Percentiles rank a stretch among this genome's conserved stretches.
phyloP scores from a whole-genome alignment of 345 rosid species.

The Eucalyptus marginata region DNA sequence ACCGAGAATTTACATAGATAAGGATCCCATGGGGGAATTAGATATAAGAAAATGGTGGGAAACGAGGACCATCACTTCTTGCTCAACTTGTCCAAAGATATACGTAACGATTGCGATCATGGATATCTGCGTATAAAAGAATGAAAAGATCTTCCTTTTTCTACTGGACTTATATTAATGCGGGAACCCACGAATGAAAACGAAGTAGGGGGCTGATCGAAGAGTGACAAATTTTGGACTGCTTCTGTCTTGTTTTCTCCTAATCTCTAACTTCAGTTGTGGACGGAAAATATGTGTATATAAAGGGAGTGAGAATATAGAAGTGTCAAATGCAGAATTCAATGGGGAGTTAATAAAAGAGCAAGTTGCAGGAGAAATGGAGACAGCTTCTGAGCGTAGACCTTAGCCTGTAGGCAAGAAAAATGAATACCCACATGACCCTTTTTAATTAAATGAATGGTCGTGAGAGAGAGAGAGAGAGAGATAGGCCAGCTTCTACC shows the following conservation, averaged over 20 bases:
- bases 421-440: neutral
- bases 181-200: neutral
- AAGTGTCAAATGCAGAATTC: neutral
- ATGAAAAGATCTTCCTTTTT: neutral
- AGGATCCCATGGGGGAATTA: neutral
- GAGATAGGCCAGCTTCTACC: neutral
- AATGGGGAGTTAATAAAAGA: slow-evolving; percentile 10
- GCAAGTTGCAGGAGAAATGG: slow-evolving; percentile 45
- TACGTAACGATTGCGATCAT: neutral
- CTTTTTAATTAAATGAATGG: neutral
- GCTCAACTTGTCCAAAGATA: neutral
- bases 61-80: neutral
- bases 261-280: neutral
- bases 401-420: neutral
- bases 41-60: neutral
- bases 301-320: neutral
- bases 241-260: neutral
- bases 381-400: slow-evolving; percentile 13
- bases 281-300: neutral
- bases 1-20: neutral
- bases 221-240: neutral
- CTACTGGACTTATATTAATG: neutral
- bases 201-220: neutral
- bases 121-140: neutral
- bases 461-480: neutral